A percentile compares a stretch with the other conserved stretches of the same genome.
These are phyloP conservation scores for Intubia oerlemansii DNA, from an alignment of 2,329 filamentous ascomycete genomes.

Conservation along the genomic window DNA sequence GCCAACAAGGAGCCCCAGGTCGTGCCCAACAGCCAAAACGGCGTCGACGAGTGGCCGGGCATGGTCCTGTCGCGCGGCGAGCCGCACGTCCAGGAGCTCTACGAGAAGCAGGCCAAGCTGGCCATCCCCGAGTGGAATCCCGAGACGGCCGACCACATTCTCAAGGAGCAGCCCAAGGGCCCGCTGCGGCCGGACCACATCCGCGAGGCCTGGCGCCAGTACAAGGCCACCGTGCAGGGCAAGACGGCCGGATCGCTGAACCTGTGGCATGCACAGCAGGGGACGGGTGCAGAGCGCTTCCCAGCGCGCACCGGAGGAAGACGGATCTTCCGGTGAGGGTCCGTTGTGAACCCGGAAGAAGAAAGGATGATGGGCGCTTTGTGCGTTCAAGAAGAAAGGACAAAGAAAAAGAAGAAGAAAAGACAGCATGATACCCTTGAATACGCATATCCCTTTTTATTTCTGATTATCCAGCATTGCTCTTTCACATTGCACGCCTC, in stretches of 20 bases:
- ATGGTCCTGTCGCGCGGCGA: constrained; percentile 9
- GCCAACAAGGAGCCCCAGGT: constrained; percentile 34
- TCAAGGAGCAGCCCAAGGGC: constrained; percentile 20
- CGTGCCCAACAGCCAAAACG: constrained; percentile 36
- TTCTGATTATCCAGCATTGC: too few relatives aligned
- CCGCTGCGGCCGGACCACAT: constrained; percentile 56
- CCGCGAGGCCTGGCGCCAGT: constrained; percentile 48
- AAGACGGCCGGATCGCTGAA: constrained; percentile 38
- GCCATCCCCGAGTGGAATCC: constrained; percentile 10
- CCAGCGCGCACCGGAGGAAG: constrained; percentile 28
- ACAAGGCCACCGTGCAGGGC: constrained; percentile 40
- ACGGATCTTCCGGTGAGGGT: constrained; percentile 22
- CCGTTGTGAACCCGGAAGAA: not conserved
- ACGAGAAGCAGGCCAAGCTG: constrained; percentile 14
- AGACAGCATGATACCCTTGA: too few relatives aligned
- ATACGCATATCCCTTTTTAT: too few relatives aligned
- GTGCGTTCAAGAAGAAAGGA: too few relatives aligned
- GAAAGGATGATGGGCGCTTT: too few relatives aligned
- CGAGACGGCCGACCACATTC: constrained; percentile 12
- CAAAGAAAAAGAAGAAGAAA: too few relatives aligned
- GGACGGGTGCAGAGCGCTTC: constrained; percentile 38
- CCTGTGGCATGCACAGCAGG: constrained; percentile 38
- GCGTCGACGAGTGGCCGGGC: constrained; percentile 18
- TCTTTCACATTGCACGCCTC: too few relatives aligned
- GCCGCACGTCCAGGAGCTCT: constrained; percentile 12